Evolutionary conservation across 2,329 filamentous ascomycete species (phyloP).

Genomic region (Dendryphion nanum): DNA sequence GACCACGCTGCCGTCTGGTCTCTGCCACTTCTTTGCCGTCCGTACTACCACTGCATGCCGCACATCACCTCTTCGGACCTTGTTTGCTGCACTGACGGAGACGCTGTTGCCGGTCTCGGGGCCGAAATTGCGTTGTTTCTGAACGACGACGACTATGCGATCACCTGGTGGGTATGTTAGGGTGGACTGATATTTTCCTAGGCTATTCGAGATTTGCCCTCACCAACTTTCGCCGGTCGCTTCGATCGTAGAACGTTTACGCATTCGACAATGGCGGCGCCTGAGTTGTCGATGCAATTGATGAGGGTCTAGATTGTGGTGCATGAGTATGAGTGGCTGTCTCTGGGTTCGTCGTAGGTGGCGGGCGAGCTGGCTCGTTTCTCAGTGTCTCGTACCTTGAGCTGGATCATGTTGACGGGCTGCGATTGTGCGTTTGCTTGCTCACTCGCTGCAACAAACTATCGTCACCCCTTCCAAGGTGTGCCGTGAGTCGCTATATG

Average conservation of each 20-base stretch:
- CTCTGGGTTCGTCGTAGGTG: constrained; percentile 3
- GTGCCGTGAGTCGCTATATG: too few relatives aligned
- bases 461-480: too few relatives aligned
- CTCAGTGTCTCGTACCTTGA: constrained; percentile 30
- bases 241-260: constrained; percentile 91
- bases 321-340: constrained; percentile 54
- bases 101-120: constrained; percentile 71
- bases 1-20: constrained; percentile 84
- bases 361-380: constrained; percentile 1
- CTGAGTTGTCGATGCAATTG: constrained; percentile 99
- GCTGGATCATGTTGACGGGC: constrained; percentile 39
- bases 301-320: constrained; percentile 70
- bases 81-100: constrained; percentile 74
- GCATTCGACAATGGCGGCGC: constrained; percentile 95
- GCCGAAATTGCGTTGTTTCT: constrained; percentile 83
- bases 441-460: too few relatives aligned
- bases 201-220: constrained; percentile 20
- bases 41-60: constrained; percentile 94
- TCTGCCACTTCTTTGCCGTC: constrained; percentile 81
- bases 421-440: too few relatives aligned
- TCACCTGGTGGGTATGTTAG: constrained; percentile 62
- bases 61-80: constrained; percentile 95
- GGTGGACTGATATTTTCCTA: background rate
- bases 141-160: constrained; percentile 94
- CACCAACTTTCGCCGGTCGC: constrained; percentile 83